Evolutionary conservation across 331 rosid species (phyloP), one percentile per base, ranked within the genome.

Genomic region (Saraca asoca): DNA sequence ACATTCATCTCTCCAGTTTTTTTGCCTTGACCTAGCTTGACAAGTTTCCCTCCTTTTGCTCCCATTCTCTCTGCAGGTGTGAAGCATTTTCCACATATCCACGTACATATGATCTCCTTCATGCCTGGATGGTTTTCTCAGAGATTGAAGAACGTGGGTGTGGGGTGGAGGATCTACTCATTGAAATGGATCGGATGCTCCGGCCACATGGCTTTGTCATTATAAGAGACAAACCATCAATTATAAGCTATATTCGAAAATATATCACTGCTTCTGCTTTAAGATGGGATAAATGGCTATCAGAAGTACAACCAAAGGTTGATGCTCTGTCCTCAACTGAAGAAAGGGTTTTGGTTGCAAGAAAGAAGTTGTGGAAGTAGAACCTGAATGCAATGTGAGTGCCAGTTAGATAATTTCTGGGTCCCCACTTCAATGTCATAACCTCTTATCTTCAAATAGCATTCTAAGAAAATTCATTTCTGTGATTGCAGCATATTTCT

Each of bases 71-170:
- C 64, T 29, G 7, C 53, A 82, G 90, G 90, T 85, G 90, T 74
- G 90, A 85, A 79, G 79, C 90, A 62, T 85, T 85, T 77, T 85
- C 90, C 2, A 82, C 87, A 1, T 85, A 85, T 51, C 90, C 90
- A 34, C 90, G 90, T 46, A 82, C 90, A 20, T 85, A 79, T 20
- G 87, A 85, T 72, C 83, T 85, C 71, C 78, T 85, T 71, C 90
- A 85, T 60, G 90, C 90, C 24, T 85, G 87, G 87, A 56, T 70
- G 38, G 81, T 85, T 68, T 74, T 85, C 51, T 82, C 90, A 5
- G 83, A 77, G 19, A 77, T 85, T 57, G 77, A 65, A 19, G 81
- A 63, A 45, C 87, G 50, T 52, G 84, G 85, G 39, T 85, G 90
- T 65, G 44, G 81, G 14, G 11, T 48, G 51, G 87, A 77, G 75